Conservation (phyloP, 2,329 filamentous ascomycete genomes). For the Talaromyces atroroseus region DNA sequence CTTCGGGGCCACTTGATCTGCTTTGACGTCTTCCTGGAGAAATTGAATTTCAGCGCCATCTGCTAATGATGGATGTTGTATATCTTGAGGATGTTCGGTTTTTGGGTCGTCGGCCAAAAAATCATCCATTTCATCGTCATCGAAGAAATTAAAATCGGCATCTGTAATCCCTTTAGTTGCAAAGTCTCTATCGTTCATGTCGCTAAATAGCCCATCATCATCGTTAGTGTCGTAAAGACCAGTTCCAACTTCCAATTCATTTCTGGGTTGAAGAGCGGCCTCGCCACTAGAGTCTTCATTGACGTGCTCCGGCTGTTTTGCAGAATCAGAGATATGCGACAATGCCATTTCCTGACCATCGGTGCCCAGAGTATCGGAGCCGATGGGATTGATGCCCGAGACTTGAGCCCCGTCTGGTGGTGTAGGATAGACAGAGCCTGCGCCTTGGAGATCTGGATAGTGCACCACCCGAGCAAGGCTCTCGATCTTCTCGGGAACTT, state of each 20-base stretch:
- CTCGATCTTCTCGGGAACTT: constrained; percentile 27
- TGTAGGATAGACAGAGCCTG: constrained; percentile 48
- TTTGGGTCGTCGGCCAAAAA: constrained; percentile 1
- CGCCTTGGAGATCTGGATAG: constrained; percentile 36
- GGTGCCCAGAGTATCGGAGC: constrained; percentile 24
- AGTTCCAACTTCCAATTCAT: constrained; percentile 29
- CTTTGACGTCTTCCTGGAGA: constrained; percentile 9
- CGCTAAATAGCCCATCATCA: constrained; percentile 55
- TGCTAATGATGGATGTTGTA: background rate
- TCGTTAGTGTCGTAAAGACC: constrained; percentile 38
- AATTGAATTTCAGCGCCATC: constrained; percentile 14
- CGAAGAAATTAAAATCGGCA: constrained; percentile 62
- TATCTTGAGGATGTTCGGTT: background rate
- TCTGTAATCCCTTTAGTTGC: constrained; percentile 54
- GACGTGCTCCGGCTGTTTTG: constrained; percentile 15
- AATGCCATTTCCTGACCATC: constrained; percentile 25
- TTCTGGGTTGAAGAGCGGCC: constrained; percentile 16
- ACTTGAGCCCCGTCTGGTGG: constrained; percentile 46
- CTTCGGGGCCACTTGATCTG: background rate
- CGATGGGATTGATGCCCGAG: constrained; percentile 24
- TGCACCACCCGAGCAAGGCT: constrained; percentile 35
- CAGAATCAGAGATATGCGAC: constrained; percentile 14
- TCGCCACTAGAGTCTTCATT: constrained; percentile 12
- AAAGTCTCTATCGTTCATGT: constrained; percentile 51
- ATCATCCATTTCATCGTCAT: constrained; percentile 34